These are phyloP conservation scores for Anaeramoeba flamelloides DNA, from an alignment of 78 protist species.

Conservation along the genomic window DNA sequence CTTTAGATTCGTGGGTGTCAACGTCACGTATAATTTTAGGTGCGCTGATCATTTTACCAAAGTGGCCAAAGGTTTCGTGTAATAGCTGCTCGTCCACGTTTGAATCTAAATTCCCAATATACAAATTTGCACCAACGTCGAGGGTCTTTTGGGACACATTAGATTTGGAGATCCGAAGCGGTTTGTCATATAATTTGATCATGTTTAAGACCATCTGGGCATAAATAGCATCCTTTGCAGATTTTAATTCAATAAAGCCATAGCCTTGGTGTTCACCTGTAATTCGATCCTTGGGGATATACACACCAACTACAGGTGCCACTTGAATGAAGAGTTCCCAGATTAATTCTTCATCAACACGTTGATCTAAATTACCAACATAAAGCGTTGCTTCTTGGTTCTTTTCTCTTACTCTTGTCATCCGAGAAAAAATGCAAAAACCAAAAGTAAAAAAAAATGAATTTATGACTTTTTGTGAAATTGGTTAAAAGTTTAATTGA, in stretches of 20 bases:
- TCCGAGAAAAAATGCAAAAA: too few relatives aligned
- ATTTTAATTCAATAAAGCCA: conserved; percentile 83
- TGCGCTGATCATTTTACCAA: conserved; percentile 71
- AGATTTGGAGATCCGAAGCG: too few relatives aligned
- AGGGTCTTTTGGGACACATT: conserved; percentile 16
- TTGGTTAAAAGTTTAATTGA: too few relatives aligned
- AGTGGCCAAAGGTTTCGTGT: conserved; percentile 79
- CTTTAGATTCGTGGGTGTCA: conserved; percentile 65
- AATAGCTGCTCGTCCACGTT: conserved; percentile 86
- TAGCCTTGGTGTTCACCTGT: conserved; percentile 63
- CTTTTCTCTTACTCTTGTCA: too few relatives aligned
- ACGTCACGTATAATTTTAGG: conserved; percentile 75
- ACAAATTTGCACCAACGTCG: conserved; percentile 81
- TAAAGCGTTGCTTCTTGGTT: conserved; percentile 77
- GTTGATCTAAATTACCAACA: conserved; percentile 76
- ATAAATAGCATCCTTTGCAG: conserved; percentile 87
- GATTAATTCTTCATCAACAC: conserved; percentile 66
- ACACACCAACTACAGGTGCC: conserved; percentile 72
- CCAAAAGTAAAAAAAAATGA: too few relatives aligned
- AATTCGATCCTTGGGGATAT: conserved; percentile 84
- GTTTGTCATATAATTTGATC: conserved; percentile 74
- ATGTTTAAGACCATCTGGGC: conserved; percentile 65
- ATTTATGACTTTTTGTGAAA: too few relatives aligned
- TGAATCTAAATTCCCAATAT: conserved; percentile 79
- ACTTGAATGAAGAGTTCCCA: conserved; percentile 88